Conservation (phyloP, 495 filamentous ascomycete species). For the Aspergillus baeticus region DNA sequence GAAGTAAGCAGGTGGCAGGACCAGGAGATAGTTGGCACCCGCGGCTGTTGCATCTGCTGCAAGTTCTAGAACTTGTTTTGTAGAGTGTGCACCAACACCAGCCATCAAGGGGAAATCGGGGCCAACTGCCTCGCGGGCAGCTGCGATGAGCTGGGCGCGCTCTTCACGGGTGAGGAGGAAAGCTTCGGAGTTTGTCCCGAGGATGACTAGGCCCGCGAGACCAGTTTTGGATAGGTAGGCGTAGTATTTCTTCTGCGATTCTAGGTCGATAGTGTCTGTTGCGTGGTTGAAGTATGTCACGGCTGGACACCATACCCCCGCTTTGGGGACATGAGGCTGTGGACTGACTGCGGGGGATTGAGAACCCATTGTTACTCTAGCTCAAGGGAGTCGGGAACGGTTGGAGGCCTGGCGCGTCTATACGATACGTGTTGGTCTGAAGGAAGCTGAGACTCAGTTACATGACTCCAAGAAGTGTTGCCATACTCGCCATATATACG, state of each 20-base stretch:
- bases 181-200: conserved; percentile 66
- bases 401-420: not conserved
- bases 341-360: conserved; percentile 9
- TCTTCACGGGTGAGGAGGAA: conserved; percentile 64
- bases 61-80: conserved; percentile 59
- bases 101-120: conserved; percentile 59
- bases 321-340: conserved; percentile 21
- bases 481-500: not conserved
- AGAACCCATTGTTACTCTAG: conserved; percentile 17
- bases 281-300: conserved; percentile 53
- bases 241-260: conserved; percentile 53
- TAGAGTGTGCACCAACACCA: conserved; percentile 63
- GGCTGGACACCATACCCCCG: conserved; percentile 40
- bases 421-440: not conserved
- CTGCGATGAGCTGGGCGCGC: conserved; percentile 47
- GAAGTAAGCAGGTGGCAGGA: conserved; percentile 66
- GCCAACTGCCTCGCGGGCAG: conserved; percentile 52
- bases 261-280: conserved; percentile 51
- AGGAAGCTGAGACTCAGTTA: not conserved
- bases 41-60: conserved; percentile 55
- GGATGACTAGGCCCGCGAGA: conserved; percentile 57
- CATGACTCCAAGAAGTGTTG: not conserved
- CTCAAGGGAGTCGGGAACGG: not conserved
- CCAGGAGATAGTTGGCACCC: conserved; percentile 59
- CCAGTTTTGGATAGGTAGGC: conserved; percentile 52